Evolutionary conservation across 306 rosid species (phyloP).

Genomic region (Ormosia emarginata): DNA sequence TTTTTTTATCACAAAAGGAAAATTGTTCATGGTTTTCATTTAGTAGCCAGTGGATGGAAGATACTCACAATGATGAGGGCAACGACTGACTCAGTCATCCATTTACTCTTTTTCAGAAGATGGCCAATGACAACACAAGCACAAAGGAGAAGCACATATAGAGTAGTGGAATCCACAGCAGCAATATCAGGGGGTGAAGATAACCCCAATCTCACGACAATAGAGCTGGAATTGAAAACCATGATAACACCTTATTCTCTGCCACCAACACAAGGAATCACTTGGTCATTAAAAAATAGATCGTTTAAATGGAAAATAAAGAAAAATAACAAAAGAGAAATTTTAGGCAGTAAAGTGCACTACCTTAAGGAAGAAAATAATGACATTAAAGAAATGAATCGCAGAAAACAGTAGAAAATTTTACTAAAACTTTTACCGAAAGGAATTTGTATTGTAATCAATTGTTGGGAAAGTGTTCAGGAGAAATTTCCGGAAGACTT

Average conservation of each 20-base stretch:
- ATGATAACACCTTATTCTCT: slow-evolving; percentile 3
- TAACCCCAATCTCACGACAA: slow-evolving; percentile 11
- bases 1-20: not conserved
- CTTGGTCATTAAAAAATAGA: not conserved
- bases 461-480: not conserved
- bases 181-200: slow-evolving; percentile 5
- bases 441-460: not conserved
- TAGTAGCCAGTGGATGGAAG: not conserved
- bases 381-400: not conserved
- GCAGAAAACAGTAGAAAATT: not conserved
- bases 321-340: not conserved
- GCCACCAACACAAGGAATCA: not conserved
- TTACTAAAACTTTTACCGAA: too few species aligned
- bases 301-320: not conserved
- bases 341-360: not conserved
- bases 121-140: slow-evolving; percentile 56
- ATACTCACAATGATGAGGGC: slow-evolving; percentile 62
- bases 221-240: slow-evolving; percentile 22
- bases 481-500: not conserved
- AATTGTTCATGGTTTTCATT: not conserved
- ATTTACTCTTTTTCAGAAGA: slow-evolving; percentile 52
- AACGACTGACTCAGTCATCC: slow-evolving; percentile 56
- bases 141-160: slow-evolving; percentile 57
- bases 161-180: slow-evolving; percentile 39
- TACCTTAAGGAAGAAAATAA: not conserved